A percentile compares a stretch with the other conserved stretches of the same genome.
Evolutionary conservation across 2,329 filamentous ascomycete species (phyloP).

Genomic region (Capronia americana): DNA sequence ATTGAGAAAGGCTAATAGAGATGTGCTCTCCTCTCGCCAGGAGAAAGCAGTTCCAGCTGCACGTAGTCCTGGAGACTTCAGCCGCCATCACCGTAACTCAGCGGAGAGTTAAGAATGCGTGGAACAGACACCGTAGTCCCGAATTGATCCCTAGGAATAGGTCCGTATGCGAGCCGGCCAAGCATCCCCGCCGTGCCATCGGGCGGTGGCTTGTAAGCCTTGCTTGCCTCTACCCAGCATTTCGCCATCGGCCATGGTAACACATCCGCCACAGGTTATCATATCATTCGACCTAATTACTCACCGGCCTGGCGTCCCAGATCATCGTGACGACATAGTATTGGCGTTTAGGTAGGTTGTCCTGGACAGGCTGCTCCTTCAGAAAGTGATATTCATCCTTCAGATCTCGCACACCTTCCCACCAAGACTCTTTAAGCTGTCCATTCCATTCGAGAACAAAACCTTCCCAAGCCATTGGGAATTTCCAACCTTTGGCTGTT

Average conservation of each 20-base stretch:
- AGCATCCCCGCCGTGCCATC: not conserved
- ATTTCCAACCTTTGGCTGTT: constrained; percentile 40
- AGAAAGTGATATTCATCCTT: constrained; percentile 21
- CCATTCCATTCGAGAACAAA: constrained; percentile 28
- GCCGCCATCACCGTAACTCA: not conserved
- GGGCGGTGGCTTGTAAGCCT: not conserved
- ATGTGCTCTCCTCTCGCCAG: too few relatives aligned
- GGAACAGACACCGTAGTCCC: not conserved
- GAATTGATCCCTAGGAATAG: not conserved
- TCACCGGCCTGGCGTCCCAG: constrained; percentile 10
- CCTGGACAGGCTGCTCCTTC: constrained; percentile 12
- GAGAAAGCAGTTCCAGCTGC: too few relatives aligned
- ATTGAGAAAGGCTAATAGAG: too few relatives aligned
- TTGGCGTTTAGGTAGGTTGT: constrained; percentile 20
- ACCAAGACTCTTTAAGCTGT: constrained; percentile 20
- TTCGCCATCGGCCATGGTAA: not conserved
- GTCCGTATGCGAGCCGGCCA: not conserved
- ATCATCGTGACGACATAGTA: constrained; percentile 31
- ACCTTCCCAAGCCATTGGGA: constrained; percentile 30
- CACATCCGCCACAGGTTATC: not conserved
- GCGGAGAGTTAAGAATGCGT: not conserved
- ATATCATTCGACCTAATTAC: not conserved
- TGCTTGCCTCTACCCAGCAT: not conserved
- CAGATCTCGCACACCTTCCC: constrained; percentile 26
- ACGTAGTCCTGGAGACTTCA: not conserved